Conservation (phyloP, 805 yeast species). For the Metschnikowia corniflorae region DNA sequence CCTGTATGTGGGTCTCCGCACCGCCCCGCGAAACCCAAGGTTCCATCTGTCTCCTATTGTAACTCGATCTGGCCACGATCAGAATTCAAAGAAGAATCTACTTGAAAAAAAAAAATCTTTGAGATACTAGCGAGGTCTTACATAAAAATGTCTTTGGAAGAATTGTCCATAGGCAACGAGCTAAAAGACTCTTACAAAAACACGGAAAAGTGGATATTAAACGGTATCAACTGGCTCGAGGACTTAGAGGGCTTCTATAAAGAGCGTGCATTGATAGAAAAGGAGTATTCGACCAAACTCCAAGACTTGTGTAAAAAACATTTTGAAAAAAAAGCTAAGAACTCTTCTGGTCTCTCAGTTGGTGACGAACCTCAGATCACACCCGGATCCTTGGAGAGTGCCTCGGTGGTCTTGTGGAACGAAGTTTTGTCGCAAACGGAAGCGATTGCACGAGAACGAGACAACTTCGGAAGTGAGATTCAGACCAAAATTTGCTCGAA, state of each 20-base stretch:
- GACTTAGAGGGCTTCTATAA: conserved; percentile 82
- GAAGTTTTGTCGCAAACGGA: conserved; percentile 85
- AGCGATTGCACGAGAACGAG: conserved; percentile 64
- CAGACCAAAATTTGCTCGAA: conserved; percentile 59
- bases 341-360: conserved; percentile 67
- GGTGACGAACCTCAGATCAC: conserved; percentile 90
- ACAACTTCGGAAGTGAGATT: conserved; percentile 56
- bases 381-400: conserved; percentile 91
- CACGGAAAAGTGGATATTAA: conserved; percentile 74
- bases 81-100: no score
- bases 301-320: conserved; percentile 62
- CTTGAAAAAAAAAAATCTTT: no score
- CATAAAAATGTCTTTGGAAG: conserved; percentile 17
- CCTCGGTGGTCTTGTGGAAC: conserved; percentile 85
- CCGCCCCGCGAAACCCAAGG: conserved; percentile 2
- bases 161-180: conserved; percentile 59
- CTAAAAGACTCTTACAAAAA: conserved; percentile 75
- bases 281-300: conserved; percentile 72
- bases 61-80: no score
- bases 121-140: no score
- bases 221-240: conserved; percentile 68
- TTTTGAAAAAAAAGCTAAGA: conserved; percentile 71
- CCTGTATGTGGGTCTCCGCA: conserved; percentile 2
- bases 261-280: conserved; percentile 78
- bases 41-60: no score